A percentile compares a stretch with the other conserved stretches of the same genome.
phyloP scores from a whole-genome alignment of 805 yeast species.

The Kluyveromyces nonfermentans region DNA sequence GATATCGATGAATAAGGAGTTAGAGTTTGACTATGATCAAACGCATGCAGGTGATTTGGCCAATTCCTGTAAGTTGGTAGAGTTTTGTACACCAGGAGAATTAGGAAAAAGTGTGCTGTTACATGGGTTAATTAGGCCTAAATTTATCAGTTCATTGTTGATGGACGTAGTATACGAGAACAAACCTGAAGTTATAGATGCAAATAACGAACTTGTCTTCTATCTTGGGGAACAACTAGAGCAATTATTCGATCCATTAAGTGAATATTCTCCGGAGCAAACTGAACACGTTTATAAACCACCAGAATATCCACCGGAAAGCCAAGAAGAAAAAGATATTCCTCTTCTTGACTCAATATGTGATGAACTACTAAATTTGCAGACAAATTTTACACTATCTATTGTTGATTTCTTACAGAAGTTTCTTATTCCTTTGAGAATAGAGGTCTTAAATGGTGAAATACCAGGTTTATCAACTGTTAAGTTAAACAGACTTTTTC shows the following conservation, averaged over 20 bases:
- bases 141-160: conserved; percentile 40
- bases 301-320: conserved; percentile 31
- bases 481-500: conserved; percentile 69
- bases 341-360: conserved; percentile 45
- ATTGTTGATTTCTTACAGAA: conserved; percentile 70
- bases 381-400: conserved; percentile 62
- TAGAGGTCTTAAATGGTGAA: conserved; percentile 50
- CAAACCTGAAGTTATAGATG: conserved; percentile 41
- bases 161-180: conserved; percentile 71
- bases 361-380: conserved; percentile 59
- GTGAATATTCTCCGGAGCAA: conserved; percentile 87
- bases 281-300: conserved; percentile 62
- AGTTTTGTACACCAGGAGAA: conserved; percentile 38
- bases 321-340: conserved; percentile 19
- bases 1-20: conserved; percentile 4
- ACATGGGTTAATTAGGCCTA: conserved; percentile 48
- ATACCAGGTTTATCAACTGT: conserved; percentile 47
- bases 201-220: conserved; percentile 68
- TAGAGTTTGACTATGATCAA: conserved; percentile 55
- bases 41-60: conserved; percentile 79
- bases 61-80: conserved; percentile 47
- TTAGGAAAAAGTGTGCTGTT: conserved; percentile 50
- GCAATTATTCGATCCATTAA: conserved; percentile 77
- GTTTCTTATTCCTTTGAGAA: conserved; percentile 69
- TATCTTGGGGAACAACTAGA: conserved; percentile 79